These are phyloP conservation scores for Lichtheimia corymbifera DNA, from an alignment of 371 early-diverging fungal species.

Conservation along the genomic window DNA sequence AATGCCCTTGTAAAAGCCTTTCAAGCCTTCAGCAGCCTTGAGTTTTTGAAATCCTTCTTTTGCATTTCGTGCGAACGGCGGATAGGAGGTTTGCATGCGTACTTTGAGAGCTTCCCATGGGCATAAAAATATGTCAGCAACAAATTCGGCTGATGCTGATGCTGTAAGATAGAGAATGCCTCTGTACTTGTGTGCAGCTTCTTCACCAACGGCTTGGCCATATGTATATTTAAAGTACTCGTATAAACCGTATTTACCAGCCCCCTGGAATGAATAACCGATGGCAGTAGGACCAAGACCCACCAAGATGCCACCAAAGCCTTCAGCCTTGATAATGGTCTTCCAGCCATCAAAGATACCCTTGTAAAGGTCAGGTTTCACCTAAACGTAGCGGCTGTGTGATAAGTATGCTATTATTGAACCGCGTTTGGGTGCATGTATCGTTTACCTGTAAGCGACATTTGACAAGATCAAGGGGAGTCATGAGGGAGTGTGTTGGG, in stretches of 20 bases:
- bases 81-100: slow-evolving; percentile 71
- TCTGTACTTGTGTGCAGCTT: slow-evolving; percentile 74
- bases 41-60: slow-evolving; percentile 66
- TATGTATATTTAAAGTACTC: slow-evolving; percentile 82
- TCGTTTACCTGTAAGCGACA: slow-evolving; percentile 57
- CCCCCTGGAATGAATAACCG: slow-evolving; percentile 90
- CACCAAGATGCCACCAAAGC: slow-evolving; percentile 71
- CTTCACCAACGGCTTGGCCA: slow-evolving; percentile 67
- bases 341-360: slow-evolving; percentile 68
- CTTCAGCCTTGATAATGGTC: slow-evolving; percentile 69
- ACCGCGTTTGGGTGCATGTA: not conserved
- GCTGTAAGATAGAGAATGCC: slow-evolving; percentile 73
- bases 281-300: slow-evolving; percentile 80
- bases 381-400: not conserved
- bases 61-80: slow-evolving; percentile 67
- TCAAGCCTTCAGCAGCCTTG: slow-evolving; percentile 57
- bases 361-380: slow-evolving; percentile 65
- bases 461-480: slow-evolving; percentile 69
- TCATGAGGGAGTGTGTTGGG: slow-evolving; percentile 60
- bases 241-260: slow-evolving; percentile 88
- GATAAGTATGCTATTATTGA: not conserved
- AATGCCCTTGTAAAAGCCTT: slow-evolving; percentile 74
- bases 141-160: slow-evolving; percentile 85
- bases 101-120: slow-evolving; percentile 84
- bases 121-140: slow-evolving; percentile 84